Evolutionary conservation across 2,329 filamentous ascomycete genomes (phyloP).

Genomic region (Colletotrichum plurivorum): DNA sequence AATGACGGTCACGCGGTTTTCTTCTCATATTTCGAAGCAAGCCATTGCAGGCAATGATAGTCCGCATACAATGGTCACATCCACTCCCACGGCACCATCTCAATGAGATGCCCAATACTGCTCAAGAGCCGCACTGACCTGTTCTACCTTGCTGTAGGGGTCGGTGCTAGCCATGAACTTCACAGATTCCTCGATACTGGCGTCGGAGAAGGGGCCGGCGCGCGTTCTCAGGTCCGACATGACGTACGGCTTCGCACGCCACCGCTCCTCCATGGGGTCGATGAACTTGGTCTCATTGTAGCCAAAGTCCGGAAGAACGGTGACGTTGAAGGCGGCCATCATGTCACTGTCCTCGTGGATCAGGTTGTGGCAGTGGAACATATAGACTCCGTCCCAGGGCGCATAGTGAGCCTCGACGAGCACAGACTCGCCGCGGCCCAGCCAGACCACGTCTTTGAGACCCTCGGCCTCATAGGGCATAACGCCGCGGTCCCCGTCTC

Average conservation of each 20-base stretch:
- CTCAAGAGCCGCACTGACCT: conserved; percentile 13
- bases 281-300: conserved; percentile 32
- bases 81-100: not conserved
- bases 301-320: conserved; percentile 49
- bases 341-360: conserved; percentile 61
- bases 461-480: conserved; percentile 67
- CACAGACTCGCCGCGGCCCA: conserved; percentile 64
- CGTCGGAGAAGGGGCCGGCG: conserved; percentile 20
- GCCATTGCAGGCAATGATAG: too few species aligned
- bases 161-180: conserved; percentile 20
- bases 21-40: too few species aligned
- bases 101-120: conserved; percentile 21
- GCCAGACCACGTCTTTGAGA: conserved; percentile 71
- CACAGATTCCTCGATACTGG: conserved; percentile 4
- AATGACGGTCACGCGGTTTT: too few species aligned
- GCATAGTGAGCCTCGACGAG: conserved; percentile 45
- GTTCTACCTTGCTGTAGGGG: conserved; percentile 18
- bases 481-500: conserved; percentile 59
- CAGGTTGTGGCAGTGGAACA: conserved; percentile 51
- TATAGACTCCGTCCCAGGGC: conserved; percentile 15
- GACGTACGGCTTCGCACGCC: conserved; percentile 18
- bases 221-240: conserved; percentile 25
- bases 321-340: conserved; percentile 64
- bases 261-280: conserved; percentile 29
- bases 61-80: too few species aligned